Evolutionary conservation across 78 protist genomes (phyloP).

Genomic region (Monosiga brevicollis): DNA sequence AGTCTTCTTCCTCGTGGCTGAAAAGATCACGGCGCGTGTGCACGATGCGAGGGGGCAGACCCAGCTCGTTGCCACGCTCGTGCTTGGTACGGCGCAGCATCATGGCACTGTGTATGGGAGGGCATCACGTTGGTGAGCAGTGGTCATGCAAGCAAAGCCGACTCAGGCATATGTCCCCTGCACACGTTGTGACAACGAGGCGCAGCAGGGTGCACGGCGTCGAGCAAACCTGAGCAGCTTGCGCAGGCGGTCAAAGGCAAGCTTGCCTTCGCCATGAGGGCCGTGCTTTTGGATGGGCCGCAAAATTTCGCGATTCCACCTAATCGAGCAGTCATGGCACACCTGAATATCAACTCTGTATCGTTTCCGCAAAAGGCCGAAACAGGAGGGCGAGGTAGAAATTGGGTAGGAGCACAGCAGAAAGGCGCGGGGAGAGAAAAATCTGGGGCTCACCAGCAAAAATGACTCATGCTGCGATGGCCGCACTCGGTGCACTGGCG

Average conservation of each 20-base stretch:
- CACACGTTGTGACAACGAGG: not conserved
- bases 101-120: not conserved
- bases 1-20: conserved; percentile 40
- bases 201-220: not conserved
- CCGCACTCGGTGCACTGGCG: conserved; percentile 17
- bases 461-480: not conserved
- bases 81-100: conserved; percentile 56
- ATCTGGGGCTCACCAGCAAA: too few relatives aligned
- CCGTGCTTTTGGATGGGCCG: conserved; percentile 26
- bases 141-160: too few relatives aligned
- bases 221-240: not conserved
- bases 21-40: conserved; percentile 1
- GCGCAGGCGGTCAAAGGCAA: conserved; percentile 6
- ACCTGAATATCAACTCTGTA: too few relatives aligned
- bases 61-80: conserved; percentile 24
- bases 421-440: too few relatives aligned
- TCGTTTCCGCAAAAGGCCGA: too few relatives aligned
- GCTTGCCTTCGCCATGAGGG: conserved; percentile 1
- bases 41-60: conserved; percentile 29
- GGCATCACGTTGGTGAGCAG: too few relatives aligned
- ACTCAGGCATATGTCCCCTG: not conserved
- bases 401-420: too few relatives aligned
- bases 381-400: too few relatives aligned
- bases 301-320: conserved; percentile 20
- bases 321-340: too few relatives aligned